Conservation (phyloP, 2,329 filamentous ascomycete species). For the Didymella segeticola region DNA sequence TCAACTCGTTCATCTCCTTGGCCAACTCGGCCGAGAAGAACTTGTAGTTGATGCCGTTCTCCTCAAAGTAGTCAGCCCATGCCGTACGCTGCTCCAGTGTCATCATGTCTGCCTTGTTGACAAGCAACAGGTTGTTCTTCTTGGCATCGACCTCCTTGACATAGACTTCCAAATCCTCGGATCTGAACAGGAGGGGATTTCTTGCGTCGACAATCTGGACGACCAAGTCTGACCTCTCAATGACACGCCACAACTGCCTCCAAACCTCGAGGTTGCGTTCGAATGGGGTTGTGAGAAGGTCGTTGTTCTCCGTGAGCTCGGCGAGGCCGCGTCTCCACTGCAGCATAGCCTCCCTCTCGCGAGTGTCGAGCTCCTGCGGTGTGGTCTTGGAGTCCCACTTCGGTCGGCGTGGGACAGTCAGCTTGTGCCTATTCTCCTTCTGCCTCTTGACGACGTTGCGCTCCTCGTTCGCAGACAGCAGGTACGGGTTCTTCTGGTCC, state of each 20-base stretch:
- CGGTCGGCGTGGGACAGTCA: slow-evolving; percentile 90
- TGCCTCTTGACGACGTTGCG: slow-evolving; percentile 80
- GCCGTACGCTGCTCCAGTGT: slow-evolving; percentile 78
- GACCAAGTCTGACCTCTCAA: slow-evolving; percentile 92
- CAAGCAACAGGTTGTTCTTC: slow-evolving; percentile 89
- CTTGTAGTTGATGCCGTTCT: slow-evolving; percentile 82
- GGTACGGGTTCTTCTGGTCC: slow-evolving; percentile 93
- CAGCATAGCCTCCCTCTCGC: slow-evolving; percentile 81
- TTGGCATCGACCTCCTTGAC: slow-evolving; percentile 88
- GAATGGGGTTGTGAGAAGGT: slow-evolving; percentile 96
- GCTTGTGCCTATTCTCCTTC: slow-evolving; percentile 74
- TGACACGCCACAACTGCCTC: slow-evolving; percentile 97
- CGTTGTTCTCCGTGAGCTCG: slow-evolving; percentile 90
- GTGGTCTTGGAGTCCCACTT: slow-evolving; percentile 89
- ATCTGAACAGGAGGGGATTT: slow-evolving; percentile 92
- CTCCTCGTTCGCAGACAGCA: slow-evolving; percentile 87
- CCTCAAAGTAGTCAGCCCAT: slow-evolving; percentile 88
- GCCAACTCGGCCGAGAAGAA: slow-evolving; percentile 96
- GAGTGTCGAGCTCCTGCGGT: slow-evolving; percentile 76
- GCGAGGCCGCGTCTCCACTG: slow-evolving; percentile 90
- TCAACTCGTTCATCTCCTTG: slow-evolving; percentile 83
- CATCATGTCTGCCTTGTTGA: slow-evolving; percentile 99
- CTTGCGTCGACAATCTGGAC: slow-evolving; percentile 98
- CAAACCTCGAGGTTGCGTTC: slow-evolving; percentile 97
- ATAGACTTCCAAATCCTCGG: slow-evolving; percentile 89